Conservation (phyloP, 345 rosid species). For the Aquilaria malaccensis region DNA sequence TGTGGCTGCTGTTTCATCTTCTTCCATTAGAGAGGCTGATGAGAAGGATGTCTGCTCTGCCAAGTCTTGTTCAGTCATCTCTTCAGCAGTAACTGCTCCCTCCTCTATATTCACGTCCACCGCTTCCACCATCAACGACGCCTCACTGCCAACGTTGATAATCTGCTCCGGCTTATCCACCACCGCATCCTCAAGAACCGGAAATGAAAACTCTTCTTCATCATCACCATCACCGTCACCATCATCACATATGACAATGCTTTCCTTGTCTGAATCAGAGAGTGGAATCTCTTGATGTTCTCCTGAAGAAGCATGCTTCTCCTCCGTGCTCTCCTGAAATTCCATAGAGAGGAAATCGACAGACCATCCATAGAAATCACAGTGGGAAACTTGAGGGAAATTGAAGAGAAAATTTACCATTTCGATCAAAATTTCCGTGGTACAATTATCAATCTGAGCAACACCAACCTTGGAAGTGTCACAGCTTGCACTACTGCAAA, state of each 20-base stretch:
- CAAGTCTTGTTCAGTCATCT: constrained; percentile 2
- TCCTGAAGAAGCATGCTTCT: constrained; percentile 3
- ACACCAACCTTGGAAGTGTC: constrained; percentile 10
- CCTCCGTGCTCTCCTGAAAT: constrained; percentile 26
- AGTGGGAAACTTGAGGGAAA: not conserved
- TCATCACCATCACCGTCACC: constrained; percentile 8
- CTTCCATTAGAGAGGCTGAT: not conserved
- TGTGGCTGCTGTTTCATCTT: not conserved
- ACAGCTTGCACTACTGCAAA: constrained; percentile 23
- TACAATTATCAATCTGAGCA: constrained; percentile 10
- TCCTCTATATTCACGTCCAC: constrained; percentile 2
- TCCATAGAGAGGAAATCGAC: constrained; percentile 7
- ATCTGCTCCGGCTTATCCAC: not conserved
- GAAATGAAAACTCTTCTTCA: constrained; percentile 13
- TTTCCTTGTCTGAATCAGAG: constrained; percentile 15
- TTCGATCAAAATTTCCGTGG: constrained; percentile 2
- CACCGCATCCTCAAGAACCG: constrained; percentile 4
- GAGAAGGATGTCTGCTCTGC: not conserved
- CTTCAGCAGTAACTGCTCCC: constrained; percentile 4
- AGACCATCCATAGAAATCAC: not conserved
- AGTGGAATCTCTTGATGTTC: constrained; percentile 13
- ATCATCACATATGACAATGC: not conserved
- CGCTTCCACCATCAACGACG: not conserved
- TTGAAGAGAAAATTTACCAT: not conserved
- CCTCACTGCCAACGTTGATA: constrained; percentile 3